Conservation (phyloP, 169 alveolate species). For the Fabrea salina region DNA sequence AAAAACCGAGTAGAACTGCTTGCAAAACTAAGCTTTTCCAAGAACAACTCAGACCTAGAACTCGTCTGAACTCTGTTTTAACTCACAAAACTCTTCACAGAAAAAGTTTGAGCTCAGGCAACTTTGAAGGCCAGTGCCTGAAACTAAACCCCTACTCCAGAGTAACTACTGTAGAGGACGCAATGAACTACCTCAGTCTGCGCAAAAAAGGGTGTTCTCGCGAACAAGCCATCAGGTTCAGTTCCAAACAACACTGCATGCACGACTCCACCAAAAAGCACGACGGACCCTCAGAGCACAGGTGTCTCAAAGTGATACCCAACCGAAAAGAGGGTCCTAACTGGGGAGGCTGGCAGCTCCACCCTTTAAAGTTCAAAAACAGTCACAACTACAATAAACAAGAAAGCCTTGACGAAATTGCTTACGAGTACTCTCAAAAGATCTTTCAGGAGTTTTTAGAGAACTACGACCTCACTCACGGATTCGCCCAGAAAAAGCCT, state of each 20-base stretch:
- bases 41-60: no score
- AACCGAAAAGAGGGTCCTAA: slow-evolving; percentile 11
- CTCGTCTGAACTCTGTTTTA: no score
- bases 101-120: no score
- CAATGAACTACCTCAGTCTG: neutral
- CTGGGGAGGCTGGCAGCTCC: neutral
- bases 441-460: no score
- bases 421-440: no score
- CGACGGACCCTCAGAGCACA: neutral
- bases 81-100: no score
- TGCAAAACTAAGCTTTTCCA: no score
- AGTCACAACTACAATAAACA: neutral
- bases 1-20: no score
- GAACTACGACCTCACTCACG: no score
- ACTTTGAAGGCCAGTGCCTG: neutral
- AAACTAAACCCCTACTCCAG: neutral
- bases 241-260: neutral
- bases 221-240: slow-evolving; percentile 8
- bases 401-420: no score
- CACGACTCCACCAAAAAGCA: neutral
- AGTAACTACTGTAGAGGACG: slow-evolving; percentile 2
- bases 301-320: neutral
- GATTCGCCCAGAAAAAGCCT: no score
- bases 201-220: slow-evolving; percentile 5
- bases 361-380: neutral